A percentile compares a stretch with the other conserved stretches of the same genome.
Evolutionary conservation across 192 early-diverging fungal genomes (phyloP).

Genomic region (Chytriomyces confervae): DNA sequence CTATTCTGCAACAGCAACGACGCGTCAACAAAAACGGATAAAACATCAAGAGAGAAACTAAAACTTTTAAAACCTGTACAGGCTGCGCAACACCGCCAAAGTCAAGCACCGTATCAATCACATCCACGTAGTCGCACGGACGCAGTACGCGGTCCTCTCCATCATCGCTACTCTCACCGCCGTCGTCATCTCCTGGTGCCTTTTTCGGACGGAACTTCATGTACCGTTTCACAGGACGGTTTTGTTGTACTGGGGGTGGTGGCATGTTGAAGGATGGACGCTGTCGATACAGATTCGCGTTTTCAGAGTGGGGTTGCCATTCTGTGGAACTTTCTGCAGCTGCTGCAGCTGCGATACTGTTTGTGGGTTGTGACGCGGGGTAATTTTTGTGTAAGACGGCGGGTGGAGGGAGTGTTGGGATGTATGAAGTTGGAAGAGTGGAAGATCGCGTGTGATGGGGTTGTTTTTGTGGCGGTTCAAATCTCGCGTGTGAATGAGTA

Average conservation of each 20-base stretch:
- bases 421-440: background rate
- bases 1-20: background rate
- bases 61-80: background rate
- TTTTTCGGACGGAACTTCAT: background rate
- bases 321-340: too few relatives aligned
- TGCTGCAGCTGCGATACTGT: too few relatives aligned
- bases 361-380: too few relatives aligned
- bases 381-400: too few relatives aligned
- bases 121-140: conserved; percentile 25
- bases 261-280: too few relatives aligned
- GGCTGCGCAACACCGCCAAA: background rate
- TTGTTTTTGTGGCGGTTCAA: background rate
- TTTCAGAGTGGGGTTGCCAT: too few relatives aligned
- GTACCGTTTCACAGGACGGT: background rate
- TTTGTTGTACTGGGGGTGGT: too few relatives aligned
- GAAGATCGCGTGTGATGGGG: background rate
- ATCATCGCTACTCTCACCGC: background rate
- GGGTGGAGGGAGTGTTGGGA: too few relatives aligned
- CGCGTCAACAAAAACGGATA: background rate
- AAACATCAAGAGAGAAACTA: background rate
- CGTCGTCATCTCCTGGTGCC: background rate
- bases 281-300: too few relatives aligned
- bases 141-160: background rate
- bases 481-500: too few relatives aligned
- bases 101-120: conserved; percentile 23